Evolutionary conservation across 108 stramenopile genomes (phyloP).

Genomic region (Chaetoceros muelleri): DNA sequence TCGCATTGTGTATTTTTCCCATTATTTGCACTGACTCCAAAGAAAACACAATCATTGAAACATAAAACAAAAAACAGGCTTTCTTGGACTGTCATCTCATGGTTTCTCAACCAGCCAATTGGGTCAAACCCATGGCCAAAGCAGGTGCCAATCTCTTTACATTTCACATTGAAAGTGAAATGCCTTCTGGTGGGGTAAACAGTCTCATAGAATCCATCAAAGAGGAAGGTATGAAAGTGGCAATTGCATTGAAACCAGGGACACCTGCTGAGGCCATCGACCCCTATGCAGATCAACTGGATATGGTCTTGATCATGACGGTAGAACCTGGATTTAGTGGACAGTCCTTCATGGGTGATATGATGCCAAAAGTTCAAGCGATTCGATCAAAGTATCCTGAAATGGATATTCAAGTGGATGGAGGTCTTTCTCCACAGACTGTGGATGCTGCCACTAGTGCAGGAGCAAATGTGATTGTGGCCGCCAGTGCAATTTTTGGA

Average conservation of each 20-base stretch:
- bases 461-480: slow-evolving; percentile 88
- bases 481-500: slow-evolving; percentile 36
- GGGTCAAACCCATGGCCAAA: slow-evolving; percentile 74
- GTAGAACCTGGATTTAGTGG: slow-evolving; percentile 89
- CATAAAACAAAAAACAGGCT: no score
- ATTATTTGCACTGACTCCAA: background rate
- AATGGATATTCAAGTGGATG: slow-evolving; percentile 85
- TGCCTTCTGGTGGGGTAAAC: slow-evolving; percentile 35
- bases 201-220: slow-evolving; percentile 59
- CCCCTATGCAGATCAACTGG: slow-evolving; percentile 49
- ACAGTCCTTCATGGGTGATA: slow-evolving; percentile 75
- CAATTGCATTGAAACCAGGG: slow-evolving; percentile 74
- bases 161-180: slow-evolving; percentile 73
- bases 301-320: slow-evolving; percentile 85
- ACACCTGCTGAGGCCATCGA: slow-evolving; percentile 65
- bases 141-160: slow-evolving; percentile 65
- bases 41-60: no score
- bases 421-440: slow-evolving; percentile 74
- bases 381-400: slow-evolving; percentile 54
- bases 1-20: background rate
- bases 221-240: slow-evolving; percentile 69
- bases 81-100: slow-evolving; percentile 86
- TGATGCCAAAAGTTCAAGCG: slow-evolving; percentile 78
- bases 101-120: slow-evolving; percentile 79
- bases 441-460: slow-evolving; percentile 75